Conservation (phyloP, 2,329 filamentous ascomycete genomes). For the Exophiala oligosperma region DNA sequence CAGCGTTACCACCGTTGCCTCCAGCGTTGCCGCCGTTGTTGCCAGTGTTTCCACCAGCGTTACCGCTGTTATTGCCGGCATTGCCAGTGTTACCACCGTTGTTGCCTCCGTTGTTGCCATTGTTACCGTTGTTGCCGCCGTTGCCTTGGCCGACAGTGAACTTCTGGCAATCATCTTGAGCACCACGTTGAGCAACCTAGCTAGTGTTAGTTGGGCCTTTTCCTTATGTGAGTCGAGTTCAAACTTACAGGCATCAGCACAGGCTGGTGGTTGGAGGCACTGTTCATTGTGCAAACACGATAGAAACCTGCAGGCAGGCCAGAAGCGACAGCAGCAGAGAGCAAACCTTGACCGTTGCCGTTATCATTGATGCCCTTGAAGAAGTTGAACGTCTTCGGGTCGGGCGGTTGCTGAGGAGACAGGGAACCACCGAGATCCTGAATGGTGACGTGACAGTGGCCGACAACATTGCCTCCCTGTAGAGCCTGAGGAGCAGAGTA, state of each 20-base stretch:
- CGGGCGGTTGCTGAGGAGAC: constrained; percentile 36
- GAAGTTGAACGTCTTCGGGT: constrained; percentile 52
- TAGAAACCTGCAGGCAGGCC: constrained; percentile 65
- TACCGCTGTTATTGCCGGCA: background rate
- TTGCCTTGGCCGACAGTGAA: constrained; percentile 58
- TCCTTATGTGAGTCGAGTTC: background rate
- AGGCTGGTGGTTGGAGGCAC: constrained; percentile 64
- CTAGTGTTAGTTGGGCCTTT: constrained; percentile 2
- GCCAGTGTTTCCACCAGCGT: background rate
- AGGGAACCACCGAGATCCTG: constrained; percentile 47
- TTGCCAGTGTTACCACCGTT: constrained; percentile 46
- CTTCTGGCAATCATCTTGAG: constrained; percentile 65
- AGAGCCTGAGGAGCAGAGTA: constrained; percentile 57
- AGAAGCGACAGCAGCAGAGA: constrained; percentile 55
- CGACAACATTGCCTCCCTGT: constrained; percentile 39
- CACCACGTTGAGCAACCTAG: constrained; percentile 62
- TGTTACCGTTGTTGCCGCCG: constrained; percentile 46
- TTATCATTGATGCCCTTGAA: constrained; percentile 62
- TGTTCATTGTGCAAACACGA: constrained; percentile 64
- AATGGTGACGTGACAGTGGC: constrained; percentile 48
- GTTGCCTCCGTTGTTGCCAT: constrained; percentile 43
- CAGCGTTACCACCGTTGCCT: background rate
- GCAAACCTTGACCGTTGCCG: constrained; percentile 56
- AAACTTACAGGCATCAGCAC: constrained; percentile 53
- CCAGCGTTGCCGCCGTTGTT: background rate